These are phyloP conservation scores for Chalciporus sp. DNA, from an alignment of 1,284 basidiomycete species.

Conservation along the genomic window DNA sequence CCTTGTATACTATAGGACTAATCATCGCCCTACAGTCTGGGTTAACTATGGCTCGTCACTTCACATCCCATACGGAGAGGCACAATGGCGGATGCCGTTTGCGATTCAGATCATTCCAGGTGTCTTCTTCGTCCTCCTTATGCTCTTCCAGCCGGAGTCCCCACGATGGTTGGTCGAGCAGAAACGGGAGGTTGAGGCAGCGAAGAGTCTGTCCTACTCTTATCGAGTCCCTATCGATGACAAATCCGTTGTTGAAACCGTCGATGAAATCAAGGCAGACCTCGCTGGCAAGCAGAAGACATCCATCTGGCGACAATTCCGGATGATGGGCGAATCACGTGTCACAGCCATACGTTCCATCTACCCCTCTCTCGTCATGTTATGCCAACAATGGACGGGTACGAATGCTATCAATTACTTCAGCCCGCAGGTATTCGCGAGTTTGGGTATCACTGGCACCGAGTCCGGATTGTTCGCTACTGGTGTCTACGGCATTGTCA, in stretches of 20 bases:
- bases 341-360: conserved; percentile 48
- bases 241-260: conserved; percentile 41
- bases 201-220: conserved; percentile 49
- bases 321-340: conserved; percentile 48
- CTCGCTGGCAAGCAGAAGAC: conserved; percentile 46
- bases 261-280: conserved; percentile 55
- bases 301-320: conserved; percentile 40
- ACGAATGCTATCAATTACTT: conserved; percentile 66
- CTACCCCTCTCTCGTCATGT: conserved; percentile 56
- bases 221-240: conserved; percentile 44
- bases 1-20: conserved; percentile 4
- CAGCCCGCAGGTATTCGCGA: conserved; percentile 51
- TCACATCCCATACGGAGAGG: conserved; percentile 37
- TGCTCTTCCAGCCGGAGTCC: conserved; percentile 58
- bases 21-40: conserved; percentile 39
- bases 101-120: conserved; percentile 57
- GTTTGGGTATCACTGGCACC: conserved; percentile 56
- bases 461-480: conserved; percentile 58
- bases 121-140: conserved; percentile 46
- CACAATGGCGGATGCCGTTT: conserved; percentile 61
- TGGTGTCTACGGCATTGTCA: conserved; percentile 64
- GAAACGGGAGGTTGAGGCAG: conserved; percentile 52
- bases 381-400: conserved; percentile 62
- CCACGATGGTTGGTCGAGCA: conserved; percentile 64
- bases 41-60: conserved; percentile 47